Percentiles rank a stretch among this genome's conserved stretches.
phyloP scores from a whole-genome alignment of 139 green algal species.

The Chlorella sorokiniana region DNA sequence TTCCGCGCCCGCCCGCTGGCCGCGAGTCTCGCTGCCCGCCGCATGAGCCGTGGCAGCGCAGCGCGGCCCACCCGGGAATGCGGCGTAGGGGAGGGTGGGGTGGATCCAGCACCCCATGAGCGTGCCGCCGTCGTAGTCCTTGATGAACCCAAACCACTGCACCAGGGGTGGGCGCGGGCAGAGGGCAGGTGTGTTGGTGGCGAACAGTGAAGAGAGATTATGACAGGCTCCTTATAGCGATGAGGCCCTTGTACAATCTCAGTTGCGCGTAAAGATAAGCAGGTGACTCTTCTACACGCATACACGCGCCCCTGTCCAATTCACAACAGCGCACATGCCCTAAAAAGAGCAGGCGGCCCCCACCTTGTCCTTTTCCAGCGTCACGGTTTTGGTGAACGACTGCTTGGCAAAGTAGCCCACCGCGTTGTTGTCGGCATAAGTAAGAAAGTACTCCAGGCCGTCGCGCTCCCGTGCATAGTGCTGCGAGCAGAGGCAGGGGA shows the following conservation, averaged over 20 bases:
- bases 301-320: no score
- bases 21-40: not conserved
- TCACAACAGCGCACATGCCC: no score
- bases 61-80: slow-evolving; percentile 42
- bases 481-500: slow-evolving; percentile 20
- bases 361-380: slow-evolving; percentile 64
- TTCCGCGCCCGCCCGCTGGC: not conserved
- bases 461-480: slow-evolving; percentile 81
- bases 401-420: slow-evolving; percentile 99
- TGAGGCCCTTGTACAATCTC: no score
- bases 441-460: slow-evolving; percentile 90
- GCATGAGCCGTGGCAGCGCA: not conserved
- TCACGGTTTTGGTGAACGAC: slow-evolving; percentile 91
- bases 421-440: slow-evolving; percentile 99
- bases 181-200: no score
- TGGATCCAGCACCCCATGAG: slow-evolving; percentile 96
- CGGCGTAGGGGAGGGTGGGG: slow-evolving; percentile 70
- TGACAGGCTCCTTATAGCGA: no score
- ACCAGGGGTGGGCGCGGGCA: not conserved
- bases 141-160: slow-evolving; percentile 94
- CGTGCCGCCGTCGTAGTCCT: slow-evolving; percentile 99
- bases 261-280: no score
- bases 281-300: no score
- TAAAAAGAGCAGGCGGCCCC: not conserved
- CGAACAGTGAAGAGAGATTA: no score